Evolutionary conservation across 768 basidiomycete species (phyloP).

Genomic region (Ramaria sp.): DNA sequence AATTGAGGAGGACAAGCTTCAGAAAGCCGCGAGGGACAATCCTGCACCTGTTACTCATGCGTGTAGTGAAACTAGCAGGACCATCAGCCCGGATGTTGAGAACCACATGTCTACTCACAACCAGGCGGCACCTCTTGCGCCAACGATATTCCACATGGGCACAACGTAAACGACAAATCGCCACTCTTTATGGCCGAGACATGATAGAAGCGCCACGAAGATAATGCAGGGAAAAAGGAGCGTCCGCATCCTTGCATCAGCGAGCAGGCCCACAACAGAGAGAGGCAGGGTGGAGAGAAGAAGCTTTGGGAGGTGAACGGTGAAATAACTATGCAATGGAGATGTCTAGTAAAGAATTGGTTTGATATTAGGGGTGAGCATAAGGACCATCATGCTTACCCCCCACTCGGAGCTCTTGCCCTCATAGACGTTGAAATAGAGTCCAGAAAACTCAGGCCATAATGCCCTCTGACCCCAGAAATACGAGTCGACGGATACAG

Average conservation of each 20-base stretch:
- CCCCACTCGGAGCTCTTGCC: constrained; percentile 92
- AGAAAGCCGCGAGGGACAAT: constrained; percentile 4
- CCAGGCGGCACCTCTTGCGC: constrained; percentile 51
- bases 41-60: background rate
- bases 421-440: constrained; percentile 80
- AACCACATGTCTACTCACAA: constrained; percentile 38
- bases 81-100: background rate
- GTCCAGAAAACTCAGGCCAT: constrained; percentile 77
- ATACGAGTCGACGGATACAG: constrained; percentile 66
- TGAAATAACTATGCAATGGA: constrained; percentile 58
- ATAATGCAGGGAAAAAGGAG: constrained; percentile 40
- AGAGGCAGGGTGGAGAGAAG: constrained; percentile 57
- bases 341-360: constrained; percentile 39
- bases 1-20: constrained; percentile 24
- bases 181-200: constrained; percentile 93
- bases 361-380: background rate
- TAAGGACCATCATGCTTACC: constrained; percentile 36
- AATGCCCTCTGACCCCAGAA: constrained; percentile 67
- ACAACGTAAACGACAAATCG: constrained; percentile 86
- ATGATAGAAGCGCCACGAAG: constrained; percentile 59
- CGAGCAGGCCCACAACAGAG: constrained; percentile 37
- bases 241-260: constrained; percentile 38
- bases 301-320: constrained; percentile 63
- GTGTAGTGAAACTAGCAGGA: background rate
- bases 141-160: constrained; percentile 71